Percentiles rank a stretch among this genome's conserved stretches.
These are phyloP conservation scores for Stagonosporopsis cucurbitacearum DNA, from an alignment of 2,329 filamentous ascomycete species.

Conservation along the genomic window DNA sequence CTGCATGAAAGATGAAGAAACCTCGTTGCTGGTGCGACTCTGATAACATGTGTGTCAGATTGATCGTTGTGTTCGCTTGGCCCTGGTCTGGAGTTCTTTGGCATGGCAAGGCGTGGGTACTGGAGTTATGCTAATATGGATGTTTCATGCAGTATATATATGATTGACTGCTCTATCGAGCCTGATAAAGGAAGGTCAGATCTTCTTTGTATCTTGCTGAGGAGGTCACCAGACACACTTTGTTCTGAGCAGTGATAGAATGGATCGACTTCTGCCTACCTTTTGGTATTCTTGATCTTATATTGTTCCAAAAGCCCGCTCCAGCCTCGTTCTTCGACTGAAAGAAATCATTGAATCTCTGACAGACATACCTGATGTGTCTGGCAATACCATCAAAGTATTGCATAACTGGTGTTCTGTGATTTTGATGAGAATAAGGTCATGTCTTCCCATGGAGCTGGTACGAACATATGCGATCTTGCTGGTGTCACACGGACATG, in stretches of 20 bases:
- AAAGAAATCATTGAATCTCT: not conserved
- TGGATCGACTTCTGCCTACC: not conserved
- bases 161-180: not conserved
- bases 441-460: not conserved
- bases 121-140: not conserved
- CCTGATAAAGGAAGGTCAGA: too few relatives aligned
- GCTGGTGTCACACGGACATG: too few relatives aligned
- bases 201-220: not conserved
- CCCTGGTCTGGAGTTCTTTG: not conserved
- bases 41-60: too few relatives aligned
- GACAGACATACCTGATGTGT: not conserved
- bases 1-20: not conserved
- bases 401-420: not conserved
- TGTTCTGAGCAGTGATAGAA: not conserved
- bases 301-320: not conserved
- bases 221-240: not conserved
- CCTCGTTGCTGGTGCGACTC: not conserved
- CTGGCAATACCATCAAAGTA: not conserved
- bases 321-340: too few relatives aligned
- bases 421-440: not conserved
- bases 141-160: not conserved
- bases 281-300: not conserved
- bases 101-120: slow-evolving; percentile 3
- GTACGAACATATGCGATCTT: too few relatives aligned
- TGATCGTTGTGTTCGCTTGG: too few relatives aligned